Percentiles rank a stretch among this genome's conserved stretches.
Evolutionary conservation across 2,329 filamentous ascomycete genomes (phyloP).

Genomic region (Ophiocordyceps sinensis): DNA sequence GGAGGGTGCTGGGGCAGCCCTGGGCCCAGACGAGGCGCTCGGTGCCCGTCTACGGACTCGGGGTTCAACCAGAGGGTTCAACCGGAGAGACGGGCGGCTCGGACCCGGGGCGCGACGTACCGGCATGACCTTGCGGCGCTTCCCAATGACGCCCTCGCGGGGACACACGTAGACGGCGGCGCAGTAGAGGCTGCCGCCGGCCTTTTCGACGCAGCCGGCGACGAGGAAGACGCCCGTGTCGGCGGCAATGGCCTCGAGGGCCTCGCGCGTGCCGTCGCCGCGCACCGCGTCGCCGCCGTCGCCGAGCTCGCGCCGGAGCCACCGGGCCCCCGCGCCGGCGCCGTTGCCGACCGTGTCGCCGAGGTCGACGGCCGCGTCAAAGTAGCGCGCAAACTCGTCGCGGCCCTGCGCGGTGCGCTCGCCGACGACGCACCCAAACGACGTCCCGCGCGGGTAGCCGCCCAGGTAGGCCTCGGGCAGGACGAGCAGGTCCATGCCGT

Average conservation of each 20-base stretch:
- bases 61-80: no score
- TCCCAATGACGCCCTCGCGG: constrained; percentile 56
- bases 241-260: constrained; percentile 58
- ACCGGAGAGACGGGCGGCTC: constrained; percentile 5
- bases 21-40: constrained; percentile 85
- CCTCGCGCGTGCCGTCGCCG: constrained; percentile 56
- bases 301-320: constrained; percentile 47
- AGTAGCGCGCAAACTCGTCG: constrained; percentile 73
- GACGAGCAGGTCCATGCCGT: constrained; percentile 53
- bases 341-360: constrained; percentile 55
- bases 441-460: constrained; percentile 72
- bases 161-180: constrained; percentile 72
- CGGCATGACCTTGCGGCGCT: constrained; percentile 86
- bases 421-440: constrained; percentile 65
- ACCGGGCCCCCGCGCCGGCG: constrained; percentile 56
- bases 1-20: constrained; percentile 63
- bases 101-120: constrained; percentile 26
- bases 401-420: constrained; percentile 52
- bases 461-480: constrained; percentile 89
- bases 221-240: constrained; percentile 74
- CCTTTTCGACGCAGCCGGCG: constrained; percentile 63
- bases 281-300: constrained; percentile 25
- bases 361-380: constrained; percentile 64
- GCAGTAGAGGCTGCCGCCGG: constrained; percentile 76
- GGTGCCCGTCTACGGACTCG: constrained; percentile 44